phyloP scores from a whole-genome alignment of 139 green algal genomes.

The Coelastrella sp. region DNA sequence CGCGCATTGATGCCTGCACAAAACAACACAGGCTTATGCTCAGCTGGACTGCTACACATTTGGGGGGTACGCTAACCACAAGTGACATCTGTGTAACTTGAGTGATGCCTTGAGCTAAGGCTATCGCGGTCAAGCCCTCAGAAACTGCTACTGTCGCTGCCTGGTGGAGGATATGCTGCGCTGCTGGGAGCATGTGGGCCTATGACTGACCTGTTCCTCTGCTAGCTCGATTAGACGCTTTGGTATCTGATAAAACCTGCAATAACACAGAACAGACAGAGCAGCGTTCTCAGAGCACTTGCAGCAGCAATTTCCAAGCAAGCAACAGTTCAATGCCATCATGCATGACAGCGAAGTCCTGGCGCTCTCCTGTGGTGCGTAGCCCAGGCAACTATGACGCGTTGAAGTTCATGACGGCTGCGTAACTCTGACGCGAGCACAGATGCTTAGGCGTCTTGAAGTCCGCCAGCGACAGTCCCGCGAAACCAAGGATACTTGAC shows the following conservation, averaged over 20 bases:
- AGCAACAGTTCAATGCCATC: no score
- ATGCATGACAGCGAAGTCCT: no score
- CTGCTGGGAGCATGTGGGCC: no score
- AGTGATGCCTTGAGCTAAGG: background rate
- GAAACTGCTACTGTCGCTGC: background rate
- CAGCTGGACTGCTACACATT: background rate
- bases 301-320: background rate
- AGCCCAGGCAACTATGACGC: no score
- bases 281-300: background rate
- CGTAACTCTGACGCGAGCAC: no score
- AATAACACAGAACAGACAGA: background rate
- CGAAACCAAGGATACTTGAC: no score
- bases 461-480: no score
- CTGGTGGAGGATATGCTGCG: background rate
- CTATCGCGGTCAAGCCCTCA: background rate
- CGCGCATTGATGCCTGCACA: background rate
- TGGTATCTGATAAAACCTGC: conserved; percentile 48
- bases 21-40: background rate
- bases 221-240: conserved; percentile 37
- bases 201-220: conserved; percentile 22
- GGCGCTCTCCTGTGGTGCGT: no score
- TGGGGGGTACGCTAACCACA: background rate
- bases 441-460: no score
- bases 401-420: no score
- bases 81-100: background rate